Evolutionary conservation across 1,284 basidiomycete genomes (phyloP).

Genomic region (Tilletia walkeri): DNA sequence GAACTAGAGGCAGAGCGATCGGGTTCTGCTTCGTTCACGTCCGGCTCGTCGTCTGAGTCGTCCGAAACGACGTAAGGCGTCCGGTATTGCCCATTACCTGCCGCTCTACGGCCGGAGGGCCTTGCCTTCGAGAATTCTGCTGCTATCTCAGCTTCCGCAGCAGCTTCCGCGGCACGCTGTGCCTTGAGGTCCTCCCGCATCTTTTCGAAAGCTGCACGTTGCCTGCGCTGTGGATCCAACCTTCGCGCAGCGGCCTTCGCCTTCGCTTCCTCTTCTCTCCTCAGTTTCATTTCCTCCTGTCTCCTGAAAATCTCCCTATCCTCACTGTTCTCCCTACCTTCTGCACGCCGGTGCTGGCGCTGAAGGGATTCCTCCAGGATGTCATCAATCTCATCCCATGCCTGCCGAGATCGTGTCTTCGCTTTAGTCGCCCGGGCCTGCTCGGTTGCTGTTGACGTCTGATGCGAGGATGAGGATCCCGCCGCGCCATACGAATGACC

Average conservation of each 20-base stretch:
- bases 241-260: not conserved
- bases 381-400: conserved; percentile 1
- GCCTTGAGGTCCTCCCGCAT: conserved; percentile 1
- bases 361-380: not conserved
- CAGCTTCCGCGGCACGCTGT: not conserved
- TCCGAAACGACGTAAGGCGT: conserved; percentile 1
- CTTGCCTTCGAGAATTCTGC: not conserved
- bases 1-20: not conserved
- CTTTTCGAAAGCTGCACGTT: not conserved
- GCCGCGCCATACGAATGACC: too few species aligned
- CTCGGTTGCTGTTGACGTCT: not conserved
- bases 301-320: too few species aligned
- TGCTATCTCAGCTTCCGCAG: not conserved
- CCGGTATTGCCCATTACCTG: not conserved
- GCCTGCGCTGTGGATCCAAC: not conserved
- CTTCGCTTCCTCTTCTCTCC: too few species aligned
- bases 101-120: not conserved
- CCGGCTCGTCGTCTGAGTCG: not conserved
- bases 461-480: too few species aligned
- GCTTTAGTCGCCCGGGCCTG: not conserved
- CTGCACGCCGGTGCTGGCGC: not conserved
- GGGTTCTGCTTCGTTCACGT: not conserved
- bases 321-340: too few species aligned
- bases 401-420: not conserved
- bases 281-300: too few species aligned